Percentiles rank a stretch among this genome's conserved stretches.
These are phyloP conservation scores for Handroanthus guayacan DNA, from an alignment of 257 asterid species.

Conservation along the genomic window DNA sequence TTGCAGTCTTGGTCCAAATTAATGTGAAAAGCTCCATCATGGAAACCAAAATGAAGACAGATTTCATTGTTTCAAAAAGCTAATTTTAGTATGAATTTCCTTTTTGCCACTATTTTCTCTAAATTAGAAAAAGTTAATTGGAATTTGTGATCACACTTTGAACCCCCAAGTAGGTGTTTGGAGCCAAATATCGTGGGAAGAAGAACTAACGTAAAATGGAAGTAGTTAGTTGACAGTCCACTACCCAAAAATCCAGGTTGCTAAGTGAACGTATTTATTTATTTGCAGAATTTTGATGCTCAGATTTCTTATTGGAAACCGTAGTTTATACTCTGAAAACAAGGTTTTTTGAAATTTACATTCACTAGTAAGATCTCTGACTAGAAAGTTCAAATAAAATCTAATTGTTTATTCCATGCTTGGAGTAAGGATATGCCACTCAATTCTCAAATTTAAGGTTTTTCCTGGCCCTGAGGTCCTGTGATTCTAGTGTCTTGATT, in stretches of 20 bases:
- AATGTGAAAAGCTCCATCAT: neutral
- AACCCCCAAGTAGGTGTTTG: neutral
- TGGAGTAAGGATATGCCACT: neutral
- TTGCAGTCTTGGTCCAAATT: neutral
- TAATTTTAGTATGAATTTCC: neutral
- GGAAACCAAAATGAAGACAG: neutral
- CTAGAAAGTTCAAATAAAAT: neutral
- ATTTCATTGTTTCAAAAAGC: conserved; percentile 17
- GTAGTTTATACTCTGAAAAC: neutral
- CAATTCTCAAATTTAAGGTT: neutral
- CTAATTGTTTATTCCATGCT: neutral
- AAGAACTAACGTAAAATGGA: neutral
- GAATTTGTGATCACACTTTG: neutral
- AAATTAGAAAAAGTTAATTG: neutral
- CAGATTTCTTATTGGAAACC: neutral
- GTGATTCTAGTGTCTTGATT: neutral
- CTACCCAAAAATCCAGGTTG: neutral
- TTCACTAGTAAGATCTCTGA: neutral
- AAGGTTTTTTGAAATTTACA: neutral
- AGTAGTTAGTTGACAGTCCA: neutral
- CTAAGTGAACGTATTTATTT: neutral
- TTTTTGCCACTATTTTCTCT: conserved; percentile 8
- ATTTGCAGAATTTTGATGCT: neutral
- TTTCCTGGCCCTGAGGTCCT: neutral
- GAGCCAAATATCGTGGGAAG: neutral